Evolutionary conservation across 805 yeast genomes (phyloP).

Genomic region (Wickerhamiella vanderwaltii): DNA sequence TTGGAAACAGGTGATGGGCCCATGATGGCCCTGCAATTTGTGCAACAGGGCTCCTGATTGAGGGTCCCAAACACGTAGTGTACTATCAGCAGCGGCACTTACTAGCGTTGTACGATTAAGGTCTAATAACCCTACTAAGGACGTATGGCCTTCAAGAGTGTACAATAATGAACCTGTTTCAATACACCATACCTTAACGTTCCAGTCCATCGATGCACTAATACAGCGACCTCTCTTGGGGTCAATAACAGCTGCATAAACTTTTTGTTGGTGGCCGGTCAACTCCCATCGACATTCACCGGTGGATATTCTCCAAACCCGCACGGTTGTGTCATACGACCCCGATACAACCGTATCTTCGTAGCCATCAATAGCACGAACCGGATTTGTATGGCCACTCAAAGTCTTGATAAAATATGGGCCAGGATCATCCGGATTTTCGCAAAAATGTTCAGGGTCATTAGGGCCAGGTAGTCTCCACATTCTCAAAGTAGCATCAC

Average conservation of each 20-base stretch:
- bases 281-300: constrained; percentile 63
- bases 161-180: constrained; percentile 57
- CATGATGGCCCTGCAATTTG: constrained; percentile 61
- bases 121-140: constrained; percentile 77
- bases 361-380: constrained; percentile 75
- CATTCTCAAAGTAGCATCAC: constrained; percentile 72
- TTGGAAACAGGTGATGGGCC: constrained; percentile 87
- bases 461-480: constrained; percentile 58
- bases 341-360: constrained; percentile 80
- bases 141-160: constrained; percentile 75
- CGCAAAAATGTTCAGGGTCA: constrained; percentile 24
- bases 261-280: constrained; percentile 74
- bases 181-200: constrained; percentile 83
- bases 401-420: constrained; percentile 60
- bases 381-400: constrained; percentile 67
- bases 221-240: constrained; percentile 64
- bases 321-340: constrained; percentile 75
- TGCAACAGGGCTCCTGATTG: constrained; percentile 52
- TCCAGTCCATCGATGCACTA: constrained; percentile 83
- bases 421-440: constrained; percentile 26
- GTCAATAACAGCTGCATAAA: constrained; percentile 81
- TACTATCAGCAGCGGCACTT: constrained; percentile 92
- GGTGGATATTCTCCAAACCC: constrained; percentile 82
- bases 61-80: constrained; percentile 89
- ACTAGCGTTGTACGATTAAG: constrained; percentile 66